These are phyloP conservation scores for Condylostoma magnum DNA, from an alignment of 169 alveolate species.

Conservation along the genomic window DNA sequence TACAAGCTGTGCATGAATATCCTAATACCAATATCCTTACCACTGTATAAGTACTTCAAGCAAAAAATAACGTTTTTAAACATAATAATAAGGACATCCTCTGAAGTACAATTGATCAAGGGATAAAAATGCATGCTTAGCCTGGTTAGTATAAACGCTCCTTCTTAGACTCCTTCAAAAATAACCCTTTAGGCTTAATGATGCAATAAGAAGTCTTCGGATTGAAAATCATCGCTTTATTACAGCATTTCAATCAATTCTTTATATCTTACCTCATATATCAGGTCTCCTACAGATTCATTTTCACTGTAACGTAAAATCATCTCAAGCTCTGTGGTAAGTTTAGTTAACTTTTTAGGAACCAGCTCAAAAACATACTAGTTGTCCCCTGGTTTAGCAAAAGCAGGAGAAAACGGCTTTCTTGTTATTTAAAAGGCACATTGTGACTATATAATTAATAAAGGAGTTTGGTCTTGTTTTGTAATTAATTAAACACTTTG, in stretches of 20 bases:
- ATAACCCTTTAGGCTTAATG: slow-evolving; percentile 32
- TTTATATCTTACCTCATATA: slow-evolving; percentile 20
- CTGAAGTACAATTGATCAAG: slow-evolving; percentile 34
- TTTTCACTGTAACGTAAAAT: neutral
- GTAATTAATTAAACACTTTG: too few relatives aligned
- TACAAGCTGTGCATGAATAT: neutral
- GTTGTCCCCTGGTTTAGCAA: too few relatives aligned
- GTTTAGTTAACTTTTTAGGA: neutral
- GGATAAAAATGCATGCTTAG: slow-evolving; percentile 32
- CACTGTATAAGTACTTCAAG: slow-evolving; percentile 27
- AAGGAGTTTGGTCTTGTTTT: too few relatives aligned
- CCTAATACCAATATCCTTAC: neutral
- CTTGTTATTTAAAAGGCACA: too few relatives aligned
- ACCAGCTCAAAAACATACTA: slow-evolving; percentile 3
- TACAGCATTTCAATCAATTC: neutral
- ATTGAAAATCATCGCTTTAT: neutral
- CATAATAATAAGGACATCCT: slow-evolving; percentile 1
- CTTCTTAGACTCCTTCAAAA: slow-evolving; percentile 42
- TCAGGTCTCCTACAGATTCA: neutral
- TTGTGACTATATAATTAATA: too few relatives aligned
- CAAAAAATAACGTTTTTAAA: slow-evolving; percentile 24
- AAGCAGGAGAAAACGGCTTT: too few relatives aligned
- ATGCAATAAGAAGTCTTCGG: slow-evolving; percentile 11
- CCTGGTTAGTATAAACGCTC: slow-evolving; percentile 6
- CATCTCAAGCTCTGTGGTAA: slow-evolving; percentile 29